A percentile compares a stretch with the other conserved stretches of the same genome.
Evolutionary conservation across 352 stramenopile species (phyloP).

Genomic region (Pythium dissotocum): DNA sequence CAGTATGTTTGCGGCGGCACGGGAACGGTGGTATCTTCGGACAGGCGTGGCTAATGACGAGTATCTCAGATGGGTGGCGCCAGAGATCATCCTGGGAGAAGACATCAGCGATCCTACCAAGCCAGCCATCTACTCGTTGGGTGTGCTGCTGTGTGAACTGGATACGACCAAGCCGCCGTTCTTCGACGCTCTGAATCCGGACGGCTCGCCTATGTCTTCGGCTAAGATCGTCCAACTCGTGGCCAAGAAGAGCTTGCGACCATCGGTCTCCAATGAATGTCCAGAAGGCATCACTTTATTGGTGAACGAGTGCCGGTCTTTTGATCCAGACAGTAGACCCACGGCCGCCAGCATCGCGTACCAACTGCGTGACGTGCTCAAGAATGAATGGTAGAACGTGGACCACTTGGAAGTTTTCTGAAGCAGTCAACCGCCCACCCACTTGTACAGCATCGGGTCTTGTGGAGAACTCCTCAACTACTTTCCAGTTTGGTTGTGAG

Average conservation of each 20-base stretch:
- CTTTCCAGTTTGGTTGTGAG: no score
- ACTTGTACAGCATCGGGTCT: no score
- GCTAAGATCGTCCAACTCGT: constrained; percentile 69
- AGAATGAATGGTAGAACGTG: constrained; percentile 40
- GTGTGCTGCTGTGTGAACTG: constrained; percentile 57
- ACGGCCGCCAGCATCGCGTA: constrained; percentile 75
- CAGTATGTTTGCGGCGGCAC: constrained; percentile 66
- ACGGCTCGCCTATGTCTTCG: constrained; percentile 63
- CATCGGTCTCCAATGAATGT: constrained; percentile 47
- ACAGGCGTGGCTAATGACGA: no score
- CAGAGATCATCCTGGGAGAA: constrained; percentile 26
- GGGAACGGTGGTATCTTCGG: constrained; percentile 40
- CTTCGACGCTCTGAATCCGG: constrained; percentile 63
- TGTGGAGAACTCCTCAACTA: no score
- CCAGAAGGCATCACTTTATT: constrained; percentile 49
- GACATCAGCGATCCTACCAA: constrained; percentile 10
- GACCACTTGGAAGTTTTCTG: no score
- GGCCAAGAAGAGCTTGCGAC: constrained; percentile 59
- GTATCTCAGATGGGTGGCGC: constrained; percentile 39
- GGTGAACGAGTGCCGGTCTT: constrained; percentile 50
- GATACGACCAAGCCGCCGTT: constrained; percentile 71
- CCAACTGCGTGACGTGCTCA: constrained; percentile 70
- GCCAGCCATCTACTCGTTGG: constrained; percentile 32
- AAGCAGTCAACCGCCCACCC: no score
- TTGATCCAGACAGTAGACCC: constrained; percentile 52